Evolutionary conservation across 352 stramenopile genomes (phyloP), one percentile per base, ranked within the genome.

Genomic region (Aphanomyces astaci): DNA sequence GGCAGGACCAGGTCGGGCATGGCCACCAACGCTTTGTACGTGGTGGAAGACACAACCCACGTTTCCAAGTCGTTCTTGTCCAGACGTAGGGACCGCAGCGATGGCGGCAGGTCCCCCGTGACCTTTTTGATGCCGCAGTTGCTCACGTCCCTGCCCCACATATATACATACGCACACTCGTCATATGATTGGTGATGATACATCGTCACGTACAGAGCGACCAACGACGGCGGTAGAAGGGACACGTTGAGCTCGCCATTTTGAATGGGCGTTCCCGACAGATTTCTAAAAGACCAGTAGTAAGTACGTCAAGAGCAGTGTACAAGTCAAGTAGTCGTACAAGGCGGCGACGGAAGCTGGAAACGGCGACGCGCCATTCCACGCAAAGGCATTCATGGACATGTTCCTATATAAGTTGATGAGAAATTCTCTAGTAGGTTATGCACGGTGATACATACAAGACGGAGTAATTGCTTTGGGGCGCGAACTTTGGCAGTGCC

Each of bases 191-290:
- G 10, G 2, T 49, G 1, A 49, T n/a, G 22, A n/a, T 15, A n/a
- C 11, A 15, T 4, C 7, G 36, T 25, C 27, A 66, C 28, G 51
- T 59, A 51, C 28, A 68, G 62, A 13, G 51, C 22, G 28, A 59
- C 17, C 1, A 68, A 25, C 10, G 24, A n/a, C 7, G 33, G 36
- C 5, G 62, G 62, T 10, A 68, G 25, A 22, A 56, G 51, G 0
- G 62, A 68, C 15, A 30, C 43, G 25, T 68, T 68, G 2, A 68
- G n/a, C 4, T 28, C 13, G 15, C 19, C 62, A 39, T 60, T 49
- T 48, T 25, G n/a, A 24, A 68, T 19, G 7, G 43, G 62, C 22
- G 49, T 68, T 2, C 43, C 43, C 15, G 62, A 68, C 4, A 68
- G 31, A 52, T 68, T 68, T 31, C 62, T 68, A 68, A 2, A 7